A percentile compares a stretch with the other conserved stretches of the same genome.
phyloP scores from a whole-genome alignment of 2,329 filamentous ascomycete genomes.

The Elsinoe australis region DNA sequence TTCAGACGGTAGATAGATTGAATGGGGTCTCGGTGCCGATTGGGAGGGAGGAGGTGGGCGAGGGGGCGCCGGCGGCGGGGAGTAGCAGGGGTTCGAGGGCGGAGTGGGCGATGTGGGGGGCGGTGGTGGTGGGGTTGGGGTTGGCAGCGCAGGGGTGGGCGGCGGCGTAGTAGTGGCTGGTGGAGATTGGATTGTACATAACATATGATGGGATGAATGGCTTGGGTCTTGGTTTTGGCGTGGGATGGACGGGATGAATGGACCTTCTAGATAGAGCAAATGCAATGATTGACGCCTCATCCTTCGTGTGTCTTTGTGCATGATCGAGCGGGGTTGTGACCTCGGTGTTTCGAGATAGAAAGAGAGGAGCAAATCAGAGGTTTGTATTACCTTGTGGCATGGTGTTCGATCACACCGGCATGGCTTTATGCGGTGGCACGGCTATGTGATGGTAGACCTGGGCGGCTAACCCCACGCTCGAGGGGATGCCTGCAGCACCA shows the following conservation, averaged over 20 bases:
- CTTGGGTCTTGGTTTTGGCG: too few relatives aligned
- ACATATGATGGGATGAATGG: not conserved
- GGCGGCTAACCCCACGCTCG: too few relatives aligned
- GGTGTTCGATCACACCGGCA: too few relatives aligned
- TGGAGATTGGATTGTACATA: not conserved
- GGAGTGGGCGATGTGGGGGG: not conserved
- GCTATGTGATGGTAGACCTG: too few relatives aligned
- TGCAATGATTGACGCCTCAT: slow-evolving; percentile 1
- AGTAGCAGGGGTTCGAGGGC: not conserved
- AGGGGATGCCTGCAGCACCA: too few relatives aligned
- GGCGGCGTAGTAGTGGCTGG: not conserved
- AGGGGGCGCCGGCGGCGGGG: slow-evolving; percentile 5
- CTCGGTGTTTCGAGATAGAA: not conserved
- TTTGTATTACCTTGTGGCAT: too few relatives aligned
- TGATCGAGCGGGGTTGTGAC: not conserved
- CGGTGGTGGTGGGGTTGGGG: not conserved
- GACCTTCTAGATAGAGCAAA: slow-evolving; percentile 2
- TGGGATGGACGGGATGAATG: not conserved
- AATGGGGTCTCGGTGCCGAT: slow-evolving; percentile 49
- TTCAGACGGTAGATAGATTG: slow-evolving; percentile 60
- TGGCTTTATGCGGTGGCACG: too few relatives aligned
- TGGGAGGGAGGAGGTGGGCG: slow-evolving; percentile 34
- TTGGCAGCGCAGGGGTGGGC: not conserved
- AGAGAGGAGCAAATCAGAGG: too few relatives aligned
- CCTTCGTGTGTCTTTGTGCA: not conserved